phyloP scores from a whole-genome alignment of 1,284 basidiomycete species.

The Fistulina hepatica region DNA sequence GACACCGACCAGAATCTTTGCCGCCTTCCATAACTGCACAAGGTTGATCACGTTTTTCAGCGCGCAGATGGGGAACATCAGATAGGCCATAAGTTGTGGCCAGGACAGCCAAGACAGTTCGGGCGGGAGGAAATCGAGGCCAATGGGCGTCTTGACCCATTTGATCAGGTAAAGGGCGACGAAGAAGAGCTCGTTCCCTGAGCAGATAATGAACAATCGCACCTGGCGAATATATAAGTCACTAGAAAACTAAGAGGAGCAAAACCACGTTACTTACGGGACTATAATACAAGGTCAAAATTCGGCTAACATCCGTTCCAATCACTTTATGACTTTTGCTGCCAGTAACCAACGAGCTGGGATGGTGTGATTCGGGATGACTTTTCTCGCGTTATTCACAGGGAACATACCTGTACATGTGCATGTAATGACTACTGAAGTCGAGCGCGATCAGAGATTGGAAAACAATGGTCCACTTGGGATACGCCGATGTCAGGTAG shows the following conservation, averaged over 20 bases:
- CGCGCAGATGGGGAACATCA: constrained; percentile 65
- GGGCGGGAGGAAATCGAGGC: constrained; percentile 16
- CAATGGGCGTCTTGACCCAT: constrained; percentile 65
- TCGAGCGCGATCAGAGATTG: constrained; percentile 96
- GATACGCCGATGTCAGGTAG: constrained; percentile 88
- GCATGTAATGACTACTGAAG: constrained; percentile 98
- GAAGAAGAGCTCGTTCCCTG: constrained; percentile 97
- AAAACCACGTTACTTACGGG: constrained; percentile 49
- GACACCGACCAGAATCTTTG: constrained; percentile 87
- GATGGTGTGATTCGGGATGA: constrained; percentile 9
- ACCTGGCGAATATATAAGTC: constrained; percentile 43
- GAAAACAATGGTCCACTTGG: constrained; percentile 73
- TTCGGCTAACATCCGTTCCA: constrained; percentile 83
- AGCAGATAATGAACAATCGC: constrained; percentile 90
- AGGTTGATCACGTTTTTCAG: constrained; percentile 92
- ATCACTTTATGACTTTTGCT: constrained; percentile 90
- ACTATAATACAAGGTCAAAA: constrained; percentile 92
- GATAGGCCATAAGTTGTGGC: constrained; percentile 64
- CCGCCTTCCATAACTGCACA: constrained; percentile 98
- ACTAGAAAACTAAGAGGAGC: constrained; percentile 2
- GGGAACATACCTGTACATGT: constrained; percentile 88
- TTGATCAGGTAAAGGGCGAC: constrained; percentile 93
- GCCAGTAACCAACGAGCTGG: constrained; percentile 87
- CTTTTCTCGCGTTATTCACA: background rate
- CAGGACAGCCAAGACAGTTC: constrained; percentile 51